phyloP scores from a whole-genome alignment of 345 rosid species.

The Atalantia buxifolia region DNA sequence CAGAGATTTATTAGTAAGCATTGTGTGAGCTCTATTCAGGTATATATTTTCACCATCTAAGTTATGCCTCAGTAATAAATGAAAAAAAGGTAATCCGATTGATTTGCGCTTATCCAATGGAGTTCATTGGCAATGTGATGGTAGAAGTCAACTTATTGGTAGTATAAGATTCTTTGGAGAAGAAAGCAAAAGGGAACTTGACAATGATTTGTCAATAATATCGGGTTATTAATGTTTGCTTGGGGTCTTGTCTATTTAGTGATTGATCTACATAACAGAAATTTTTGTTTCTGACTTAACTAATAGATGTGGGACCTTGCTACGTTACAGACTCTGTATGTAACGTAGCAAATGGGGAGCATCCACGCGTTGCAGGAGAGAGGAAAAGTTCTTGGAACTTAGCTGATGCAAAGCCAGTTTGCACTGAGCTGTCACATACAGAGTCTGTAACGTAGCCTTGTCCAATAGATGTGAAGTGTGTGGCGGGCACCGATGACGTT shows the following conservation, averaged over 20 bases:
- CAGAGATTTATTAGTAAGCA: background rate
- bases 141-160: background rate
- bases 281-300: background rate
- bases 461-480: background rate
- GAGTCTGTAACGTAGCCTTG: no score
- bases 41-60: background rate
- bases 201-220: background rate
- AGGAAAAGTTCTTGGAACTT: no score
- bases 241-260: background rate
- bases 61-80: background rate
- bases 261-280: background rate
- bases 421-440: no score
- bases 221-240: background rate
- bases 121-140: background rate
- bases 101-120: background rate
- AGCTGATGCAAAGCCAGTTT: no score
- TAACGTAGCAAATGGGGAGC: no score
- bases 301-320: background rate
- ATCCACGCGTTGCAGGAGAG: no score
- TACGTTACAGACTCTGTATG: no score
- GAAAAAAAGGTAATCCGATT: background rate
- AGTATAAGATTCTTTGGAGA: background rate
- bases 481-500: background rate
- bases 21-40: background rate
- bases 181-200: background rate